phyloP scores from a whole-genome alignment of 2,329 filamentous ascomycete species.

The Plenodomus tracheiphilus region DNA sequence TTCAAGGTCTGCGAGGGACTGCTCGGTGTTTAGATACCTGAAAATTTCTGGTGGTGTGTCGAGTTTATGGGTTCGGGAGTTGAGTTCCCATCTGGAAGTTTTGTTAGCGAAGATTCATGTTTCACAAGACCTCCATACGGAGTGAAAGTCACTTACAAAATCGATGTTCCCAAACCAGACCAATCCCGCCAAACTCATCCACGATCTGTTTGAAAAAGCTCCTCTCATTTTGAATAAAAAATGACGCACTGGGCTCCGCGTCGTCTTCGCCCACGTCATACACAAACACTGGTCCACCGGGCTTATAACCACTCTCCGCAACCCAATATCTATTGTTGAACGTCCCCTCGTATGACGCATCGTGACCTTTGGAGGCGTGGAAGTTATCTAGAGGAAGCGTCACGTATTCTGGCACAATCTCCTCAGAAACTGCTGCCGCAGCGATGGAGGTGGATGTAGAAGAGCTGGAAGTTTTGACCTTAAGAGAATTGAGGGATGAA shows the following conservation, averaged over 20 bases:
- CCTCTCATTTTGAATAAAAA: conserved; percentile 32
- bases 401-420: conserved; percentile 38
- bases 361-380: conserved; percentile 25
- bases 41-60: conserved; percentile 41
- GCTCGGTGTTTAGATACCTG: conserved; percentile 44
- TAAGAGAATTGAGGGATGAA: conserved; percentile 5
- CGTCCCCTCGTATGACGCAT: conserved; percentile 26
- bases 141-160: conserved; percentile 31
- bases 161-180: conserved; percentile 48
- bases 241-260: conserved; percentile 29
- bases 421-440: conserved; percentile 9
- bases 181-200: conserved; percentile 41
- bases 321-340: conserved; percentile 45
- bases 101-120: conserved; percentile 2
- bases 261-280: conserved; percentile 44
- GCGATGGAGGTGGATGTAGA: conserved; percentile 2
- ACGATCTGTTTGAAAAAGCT: conserved; percentile 43
- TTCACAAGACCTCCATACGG: neutral
- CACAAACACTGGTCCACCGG: conserved; percentile 44
- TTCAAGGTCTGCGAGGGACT: conserved; percentile 48
- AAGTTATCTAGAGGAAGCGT: conserved; percentile 44
- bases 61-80: conserved; percentile 37
- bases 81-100: conserved; percentile 43
- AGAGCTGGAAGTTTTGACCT: neutral
- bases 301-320: conserved; percentile 34